Conservation (phyloP, 352 stramenopile genomes). For the Phytophthora europaea region DNA sequence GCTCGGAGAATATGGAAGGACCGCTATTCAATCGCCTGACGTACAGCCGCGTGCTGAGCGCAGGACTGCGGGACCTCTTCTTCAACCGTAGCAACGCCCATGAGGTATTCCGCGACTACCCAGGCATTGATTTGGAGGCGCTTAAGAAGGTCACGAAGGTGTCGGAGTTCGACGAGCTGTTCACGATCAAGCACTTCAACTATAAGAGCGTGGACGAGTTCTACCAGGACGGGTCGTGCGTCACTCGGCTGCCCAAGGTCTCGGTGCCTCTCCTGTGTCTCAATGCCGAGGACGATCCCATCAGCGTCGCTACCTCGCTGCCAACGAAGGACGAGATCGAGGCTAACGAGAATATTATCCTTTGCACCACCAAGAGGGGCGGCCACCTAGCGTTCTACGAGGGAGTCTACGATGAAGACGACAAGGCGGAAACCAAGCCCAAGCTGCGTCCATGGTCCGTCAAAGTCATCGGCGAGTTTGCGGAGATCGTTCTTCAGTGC, state of each 20-base stretch:
- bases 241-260: slow-evolving; percentile 46
- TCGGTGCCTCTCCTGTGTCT: slow-evolving; percentile 59
- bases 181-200: slow-evolving; percentile 69
- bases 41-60: slow-evolving; percentile 63
- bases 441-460: slow-evolving; percentile 48
- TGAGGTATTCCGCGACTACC: slow-evolving; percentile 60
- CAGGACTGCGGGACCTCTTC: slow-evolving; percentile 62
- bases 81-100: slow-evolving; percentile 64
- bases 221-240: slow-evolving; percentile 54
- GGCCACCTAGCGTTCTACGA: slow-evolving; percentile 64
- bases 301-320: slow-evolving; percentile 44
- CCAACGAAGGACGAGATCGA: slow-evolving; percentile 25
- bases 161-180: slow-evolving; percentile 58
- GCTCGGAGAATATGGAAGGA: slow-evolving; percentile 49
- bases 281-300: slow-evolving; percentile 64
- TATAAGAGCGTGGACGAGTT: slow-evolving; percentile 57
- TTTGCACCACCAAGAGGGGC: slow-evolving; percentile 57
- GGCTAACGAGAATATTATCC: slow-evolving; percentile 58
- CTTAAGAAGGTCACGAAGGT: too few species aligned
- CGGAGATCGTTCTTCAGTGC: slow-evolving; percentile 37
- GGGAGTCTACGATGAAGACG: slow-evolving; percentile 20
- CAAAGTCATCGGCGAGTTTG: slow-evolving; percentile 53
- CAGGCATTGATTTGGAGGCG: slow-evolving; percentile 53
- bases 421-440: slow-evolving; percentile 10
- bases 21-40: slow-evolving; percentile 65